These are phyloP conservation scores for Fraxinus floribunda DNA, from an alignment of 305 asterid genomes.

Conservation along the genomic window DNA sequence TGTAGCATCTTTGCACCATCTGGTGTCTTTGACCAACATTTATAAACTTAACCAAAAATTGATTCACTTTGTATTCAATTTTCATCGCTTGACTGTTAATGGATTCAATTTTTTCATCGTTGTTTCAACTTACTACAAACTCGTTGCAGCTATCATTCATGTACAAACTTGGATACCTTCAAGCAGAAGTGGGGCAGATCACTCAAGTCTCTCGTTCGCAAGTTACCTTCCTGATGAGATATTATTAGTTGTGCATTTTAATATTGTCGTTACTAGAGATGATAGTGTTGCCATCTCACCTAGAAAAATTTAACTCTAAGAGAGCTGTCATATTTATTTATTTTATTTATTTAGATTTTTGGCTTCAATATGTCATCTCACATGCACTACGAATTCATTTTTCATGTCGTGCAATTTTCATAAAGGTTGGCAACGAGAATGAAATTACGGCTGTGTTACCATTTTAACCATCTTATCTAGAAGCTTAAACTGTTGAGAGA, in stretches of 20 bases:
- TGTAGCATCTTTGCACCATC: background rate
- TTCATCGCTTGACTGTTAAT: background rate
- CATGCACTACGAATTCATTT: background rate
- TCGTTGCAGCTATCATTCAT: background rate
- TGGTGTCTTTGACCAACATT: background rate
- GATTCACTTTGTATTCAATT: background rate
- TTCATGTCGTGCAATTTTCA: background rate
- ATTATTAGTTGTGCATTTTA: background rate
- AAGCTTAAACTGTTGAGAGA: background rate
- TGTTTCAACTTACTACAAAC: background rate
- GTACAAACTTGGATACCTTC: background rate
- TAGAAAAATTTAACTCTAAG: background rate
- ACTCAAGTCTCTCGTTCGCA: background rate
- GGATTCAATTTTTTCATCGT: background rate
- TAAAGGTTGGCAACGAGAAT: background rate
- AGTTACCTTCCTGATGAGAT: background rate
- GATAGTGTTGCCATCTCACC: background rate
- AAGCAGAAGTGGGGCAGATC: background rate
- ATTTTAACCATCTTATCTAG: background rate
- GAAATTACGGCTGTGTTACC: background rate
- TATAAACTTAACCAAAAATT: background rate
- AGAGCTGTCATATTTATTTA: background rate
- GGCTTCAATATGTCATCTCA: background rate
- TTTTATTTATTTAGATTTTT: background rate
- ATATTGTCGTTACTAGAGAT: background rate